Evolutionary conservation across 768 basidiomycete genomes (phyloP).

Genomic region (Termitomyces sp.): DNA sequence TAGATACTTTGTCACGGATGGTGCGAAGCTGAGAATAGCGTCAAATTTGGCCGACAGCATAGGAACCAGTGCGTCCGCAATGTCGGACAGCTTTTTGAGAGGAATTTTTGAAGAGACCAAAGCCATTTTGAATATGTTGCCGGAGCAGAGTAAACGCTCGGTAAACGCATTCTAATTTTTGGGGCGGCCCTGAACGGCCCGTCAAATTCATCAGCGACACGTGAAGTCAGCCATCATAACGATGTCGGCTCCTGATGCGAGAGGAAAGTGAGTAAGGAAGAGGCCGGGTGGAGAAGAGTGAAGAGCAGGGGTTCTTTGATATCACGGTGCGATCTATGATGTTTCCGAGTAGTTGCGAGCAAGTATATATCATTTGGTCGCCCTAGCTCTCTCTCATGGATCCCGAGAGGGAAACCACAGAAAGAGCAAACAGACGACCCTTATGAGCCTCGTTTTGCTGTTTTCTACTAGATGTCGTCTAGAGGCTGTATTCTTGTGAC

Average conservation of each 20-base stretch:
- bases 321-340: too few species aligned
- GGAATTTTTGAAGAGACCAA: constrained; percentile 1
- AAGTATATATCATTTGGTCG: too few species aligned
- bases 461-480: too few species aligned
- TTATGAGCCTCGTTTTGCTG: not conserved
- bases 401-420: too few species aligned
- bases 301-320: too few species aligned
- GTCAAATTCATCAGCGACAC: not conserved
- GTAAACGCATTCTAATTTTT: not conserved
- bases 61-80: not conserved
- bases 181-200: not conserved
- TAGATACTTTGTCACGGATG: constrained; percentile 30
- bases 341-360: too few species aligned
- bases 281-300: too few species aligned
- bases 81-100: not conserved
- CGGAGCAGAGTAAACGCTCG: constrained; percentile 7
- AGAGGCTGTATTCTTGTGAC: not conserved
- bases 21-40: constrained; percentile 7
- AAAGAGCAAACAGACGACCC: too few species aligned
- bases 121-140: constrained; percentile 1
- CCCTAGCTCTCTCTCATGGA: too few species aligned
- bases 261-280: too few species aligned
- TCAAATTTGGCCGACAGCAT: constrained; percentile 3
- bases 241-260: too few species aligned
- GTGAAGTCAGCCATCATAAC: too few species aligned